Base-by-base conservation (phyloP, 129 eudicot species). In the Scalesia atractyloides region DNA sequence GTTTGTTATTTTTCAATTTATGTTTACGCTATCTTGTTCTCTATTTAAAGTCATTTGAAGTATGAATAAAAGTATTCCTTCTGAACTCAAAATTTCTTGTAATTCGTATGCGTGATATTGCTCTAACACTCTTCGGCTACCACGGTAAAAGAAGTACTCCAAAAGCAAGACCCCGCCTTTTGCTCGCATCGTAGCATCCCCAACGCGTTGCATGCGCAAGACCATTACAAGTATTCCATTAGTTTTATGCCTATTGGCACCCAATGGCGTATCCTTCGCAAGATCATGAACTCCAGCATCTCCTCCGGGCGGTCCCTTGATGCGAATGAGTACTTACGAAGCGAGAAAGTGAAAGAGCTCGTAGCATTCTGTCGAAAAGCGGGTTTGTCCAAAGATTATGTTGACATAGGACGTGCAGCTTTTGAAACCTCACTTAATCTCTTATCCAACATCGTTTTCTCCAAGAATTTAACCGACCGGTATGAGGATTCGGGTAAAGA, bases 381-480 rank as follows among this genome's bases (percentile, higher is more conserved):
- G 19, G 37, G 87, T 19, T 57, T 68, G 61, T 58, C 76, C 0
- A 79, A 83, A 13, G 69, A 51, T 4, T 73, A 73, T 3, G 75
- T 87, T n/a, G 82, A 87, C 44, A 76, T 87, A 26, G 86, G 87
- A 14, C 79, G 77, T 26, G 87, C 79, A 2, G 84, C 76, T 3
- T 84, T 87, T 4, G 50, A 64, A 39, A 87, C 90, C 6, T 56
- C 94, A 1, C 47, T 84, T 34, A 87, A 84, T 62, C 52, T 80
- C 66, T 5, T 87, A 61, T 84, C 90, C 26, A 85, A 77, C 62
- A 82, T 87, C 1, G 60, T 84, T 44, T 84, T 87, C 49, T 87
- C 94, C 3, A 79, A 54, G 59, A 86, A 87, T 61, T 39, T 87
- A 57, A 57, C 87, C 3, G 84, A 82, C 70, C 82, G 82, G 3